Base-by-base conservation (phyloP, 1,284 basidiomycete species). In the Austropuccinia psidii region DNA sequence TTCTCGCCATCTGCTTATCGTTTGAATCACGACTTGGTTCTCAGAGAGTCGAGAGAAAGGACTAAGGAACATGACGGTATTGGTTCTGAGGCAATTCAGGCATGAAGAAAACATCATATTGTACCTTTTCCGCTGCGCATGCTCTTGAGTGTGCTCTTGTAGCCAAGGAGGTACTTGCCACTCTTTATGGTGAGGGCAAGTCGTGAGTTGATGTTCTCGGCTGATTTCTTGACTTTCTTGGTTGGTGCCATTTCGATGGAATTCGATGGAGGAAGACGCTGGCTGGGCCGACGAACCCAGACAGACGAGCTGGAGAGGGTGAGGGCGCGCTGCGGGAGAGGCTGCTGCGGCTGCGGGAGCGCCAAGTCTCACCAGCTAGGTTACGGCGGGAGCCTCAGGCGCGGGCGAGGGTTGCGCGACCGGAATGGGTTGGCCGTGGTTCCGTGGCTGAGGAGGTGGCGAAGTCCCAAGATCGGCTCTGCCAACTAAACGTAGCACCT, bases 101-200 rank as follows among this genome's bases (percentile, higher is more conserved):
- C 4, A 21, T 11, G 27, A 29, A 21, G n/a, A 77, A 76, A 75
- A 72, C 77, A 79, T 77, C 69, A 54, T 69, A 75, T 83, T 91
- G 85, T 82, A 96, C 93, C 91, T 87, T 97, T 97, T 83, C 96
- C 95, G 79, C 85, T 90, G 81, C 96, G 90, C 90, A 98, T 96
- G 85, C 92, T 89, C 88, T 98, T 98, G 80, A 99, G 86, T 70
- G 95, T 92, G 77, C 90, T 91, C 85, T 96, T 96, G 89, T 96
- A 95, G 76, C 94, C 93, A 77, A 96, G 85, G 74, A 86, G 85
- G 87, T 90, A 95, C 83, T 93, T 90, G 77, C 89, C 89, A 78
- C 93, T 97, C 87, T 98, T 98, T 83, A 98, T 94, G 81, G 97
- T 94, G 80, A 99, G 92, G 77, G 93, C 90, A 77, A 98, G 90